Base-by-base conservation (phyloP, 78 protist species). In the Acrasis kona region DNA sequence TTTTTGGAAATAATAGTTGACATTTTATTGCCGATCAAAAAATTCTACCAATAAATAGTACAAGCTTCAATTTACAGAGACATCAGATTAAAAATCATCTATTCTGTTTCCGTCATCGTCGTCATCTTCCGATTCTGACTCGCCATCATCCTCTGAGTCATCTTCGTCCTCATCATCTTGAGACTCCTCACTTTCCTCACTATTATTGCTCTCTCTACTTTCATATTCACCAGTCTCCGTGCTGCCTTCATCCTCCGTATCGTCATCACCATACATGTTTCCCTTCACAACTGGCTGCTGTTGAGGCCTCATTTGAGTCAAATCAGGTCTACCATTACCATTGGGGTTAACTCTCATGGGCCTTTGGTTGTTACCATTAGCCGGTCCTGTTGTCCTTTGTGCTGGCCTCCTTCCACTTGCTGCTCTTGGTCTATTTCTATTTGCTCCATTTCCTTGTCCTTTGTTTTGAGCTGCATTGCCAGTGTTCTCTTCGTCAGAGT, bases 161-260 rank as follows among this genome's bases (percentile, higher is more conserved):
- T 72, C 76, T 61, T 57, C 71, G 69, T 74, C 78, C 38, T 57
- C 71, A 4, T 74, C 78, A 39, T 41, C 64, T 5, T 57, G 50
- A 38, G 58, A 67, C 74, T 41, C 8, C 38, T 58, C 74, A 5
- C 5, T 39, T 28, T 70, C 74, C 8, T 70, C 74, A 5, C 38
- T 10, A 7, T 70, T 58, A 70, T n/a, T n/a, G n/a, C n/a, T n/a
- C n/a, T n/a, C n/a, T n/a, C n/a, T n/a, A n/a, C n/a, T n/a, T n/a
- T n/a, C n/a, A n/a, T n/a, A n/a, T n/a, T n/a, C n/a, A n/a, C n/a
- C n/a, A n/a, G n/a, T n/a, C n/a, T n/a, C n/a, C n/a, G n/a, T n/a
- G n/a, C n/a, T n/a, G n/a, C n/a, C n/a, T n/a, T n/a, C n/a, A n/a
- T n/a, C n/a, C n/a, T 70, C 74, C 5, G 39, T 10, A 7, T 70